Base-by-base conservation (phyloP, 2,329 filamentous ascomycete genomes). In the Talaromyces albobiverticillius region DNA sequence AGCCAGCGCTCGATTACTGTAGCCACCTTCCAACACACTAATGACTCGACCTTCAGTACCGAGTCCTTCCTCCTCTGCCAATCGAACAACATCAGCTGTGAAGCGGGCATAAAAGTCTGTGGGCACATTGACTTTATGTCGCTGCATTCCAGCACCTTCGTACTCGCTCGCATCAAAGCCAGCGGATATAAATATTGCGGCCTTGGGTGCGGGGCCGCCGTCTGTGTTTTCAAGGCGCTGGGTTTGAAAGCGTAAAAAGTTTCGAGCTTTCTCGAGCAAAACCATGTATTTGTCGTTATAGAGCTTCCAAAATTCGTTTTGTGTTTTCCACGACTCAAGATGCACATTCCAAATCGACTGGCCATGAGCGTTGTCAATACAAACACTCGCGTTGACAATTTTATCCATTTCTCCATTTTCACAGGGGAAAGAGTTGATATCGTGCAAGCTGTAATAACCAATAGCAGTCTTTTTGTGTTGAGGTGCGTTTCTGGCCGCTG, bases 381-480 rank as follows among this genome's bases (percentile, higher is more conserved):
- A 97, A 23, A 96, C 75, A 74, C 92, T 96, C 1, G 95, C 94
- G 63, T 93, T 95, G 67, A 88, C 90, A 49, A 97, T 87, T 71
- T 97, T 97, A 20, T 94, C 90, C 55, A 88, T 84, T 58, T 97
- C 93, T n/a, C 93, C 94, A 67, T 82, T 83, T 70, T 99, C 94
- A 68, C 94, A 99, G 0, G 95, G 94, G 66, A 95, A 99, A 0
- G 93, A 97, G 72, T 99, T 97, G 75, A 99, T 96, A 66, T 99
- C 94, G 69, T 99, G 94, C 41, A 99, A 71, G 69, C 92, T 96
- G 71, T 96, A 97, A 68, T 99, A 99, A 9, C 92, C 94, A 63
- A 97, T 94, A 0, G 88, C 86, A 0, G 87, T 86, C 75, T 89
- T 94, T 74, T 93, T 93, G 80, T 87, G 88, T 26, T 80, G 77